phyloP scores from a whole-genome alignment of 192 early-diverging fungal species.

The Fimicolochytrium jonesii region DNA sequence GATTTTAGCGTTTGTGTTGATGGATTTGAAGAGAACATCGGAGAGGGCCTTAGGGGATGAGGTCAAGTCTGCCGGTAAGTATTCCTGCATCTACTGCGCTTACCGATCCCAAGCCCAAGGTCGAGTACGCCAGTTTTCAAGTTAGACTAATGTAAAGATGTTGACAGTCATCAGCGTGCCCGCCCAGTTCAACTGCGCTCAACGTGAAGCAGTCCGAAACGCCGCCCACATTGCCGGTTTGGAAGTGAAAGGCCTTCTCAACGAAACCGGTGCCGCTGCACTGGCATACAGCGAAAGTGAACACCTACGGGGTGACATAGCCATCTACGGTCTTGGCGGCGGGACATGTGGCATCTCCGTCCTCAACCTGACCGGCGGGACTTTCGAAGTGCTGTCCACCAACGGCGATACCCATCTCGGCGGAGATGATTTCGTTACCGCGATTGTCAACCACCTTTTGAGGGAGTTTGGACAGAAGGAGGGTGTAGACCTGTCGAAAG shows the following conservation, averaged over 20 bases:
- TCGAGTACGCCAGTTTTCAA: background rate
- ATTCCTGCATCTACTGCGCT: background rate
- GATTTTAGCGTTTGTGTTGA: constrained; percentile 90
- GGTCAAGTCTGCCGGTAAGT: constrained; percentile 70
- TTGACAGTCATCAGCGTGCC: constrained; percentile 24
- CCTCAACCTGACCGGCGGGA: constrained; percentile 67
- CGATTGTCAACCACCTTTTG: constrained; percentile 56
- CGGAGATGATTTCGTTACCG: constrained; percentile 55
- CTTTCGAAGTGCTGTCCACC: constrained; percentile 77
- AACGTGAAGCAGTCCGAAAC: constrained; percentile 89
- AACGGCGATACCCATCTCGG: constrained; percentile 81
- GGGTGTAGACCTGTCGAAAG: constrained; percentile 65
- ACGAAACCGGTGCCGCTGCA: constrained; percentile 87
- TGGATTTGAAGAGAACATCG: constrained; percentile 98
- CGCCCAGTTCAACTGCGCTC: constrained; percentile 87
- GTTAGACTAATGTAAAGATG: background rate
- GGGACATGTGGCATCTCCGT: constrained; percentile 86
- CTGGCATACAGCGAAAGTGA: constrained; percentile 83
- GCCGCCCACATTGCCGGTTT: constrained; percentile 82
- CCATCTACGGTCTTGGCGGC: constrained; percentile 82
- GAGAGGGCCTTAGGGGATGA: constrained; percentile 65
- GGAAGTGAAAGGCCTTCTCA: constrained; percentile 84
- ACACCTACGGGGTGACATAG: constrained; percentile 63
- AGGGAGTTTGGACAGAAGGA: constrained; percentile 66
- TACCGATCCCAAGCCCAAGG: background rate